Evolutionary conservation across 2,329 filamentous ascomycete genomes (phyloP), one percentile per base, ranked within the genome.

Genomic region (Aureobasidium sp.): DNA sequence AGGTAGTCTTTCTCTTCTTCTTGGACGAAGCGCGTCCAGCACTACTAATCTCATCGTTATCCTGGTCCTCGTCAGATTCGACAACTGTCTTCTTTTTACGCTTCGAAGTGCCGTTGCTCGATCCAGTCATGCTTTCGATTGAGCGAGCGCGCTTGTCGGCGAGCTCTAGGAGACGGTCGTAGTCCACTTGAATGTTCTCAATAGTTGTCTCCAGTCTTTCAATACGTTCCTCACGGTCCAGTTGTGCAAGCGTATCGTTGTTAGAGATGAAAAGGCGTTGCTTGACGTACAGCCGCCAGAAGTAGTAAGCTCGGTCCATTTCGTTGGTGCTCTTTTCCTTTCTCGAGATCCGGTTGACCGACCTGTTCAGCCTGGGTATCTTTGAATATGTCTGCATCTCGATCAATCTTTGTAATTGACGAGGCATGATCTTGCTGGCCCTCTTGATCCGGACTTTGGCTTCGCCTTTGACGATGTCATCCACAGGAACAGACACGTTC

Each of bases 221-320:
- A 6, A 86, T 79, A 30, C 86, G 78, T 66, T 91, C 86, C 0
- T 71, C 66, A 4, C 74, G 72, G 52, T 88, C 85, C 35, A 91
- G 70, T 67, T 90, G 84, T 32, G 79, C 78, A 11, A 94, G 74
- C 2, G 79, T 70, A 60, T 90, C 84, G 54, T 77, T 78, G 63
- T 93, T 91, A 61, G 89, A 85, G 39, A 79, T 77, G 65, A 87
- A 90, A 3, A 94, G 73, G 30, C 88, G 75, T 62, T 87, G 79
- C 71, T 93, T 93, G n/a, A 85, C 80, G 37, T 88, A 74, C 21
- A 91, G 68, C 25, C 83, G 75, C 86, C 86, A 94, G 39, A 88
- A 77, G 57, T 76, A 79, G 65, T 86, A 86, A 47, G 78, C 74
- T 22, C 83, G 76, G 59, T 81, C 76, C 59, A 85, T 78, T 39